Base-by-base conservation (phyloP, 2,329 filamentous ascomycete species). In the Hypoxylon sp. region DNA sequence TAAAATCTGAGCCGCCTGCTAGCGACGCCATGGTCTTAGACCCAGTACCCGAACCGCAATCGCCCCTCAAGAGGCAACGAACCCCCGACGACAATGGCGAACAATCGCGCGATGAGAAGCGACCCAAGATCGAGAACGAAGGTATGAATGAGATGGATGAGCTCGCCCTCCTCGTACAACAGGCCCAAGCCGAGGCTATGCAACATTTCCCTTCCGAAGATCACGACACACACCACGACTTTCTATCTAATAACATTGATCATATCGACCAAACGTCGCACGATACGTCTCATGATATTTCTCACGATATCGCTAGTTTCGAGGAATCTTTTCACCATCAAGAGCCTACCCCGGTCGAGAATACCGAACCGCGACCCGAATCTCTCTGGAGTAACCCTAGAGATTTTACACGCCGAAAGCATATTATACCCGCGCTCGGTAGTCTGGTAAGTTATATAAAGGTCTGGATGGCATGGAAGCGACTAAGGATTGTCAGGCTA, bases 371-470 rank as follows among this genome's bases (percentile, higher is more conserved):
- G 16, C 54, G 48, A 9, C 49, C 62, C 1, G 66, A 68, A 43
- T 63, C 64, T 5, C 44, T 70, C 21, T 70, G 67, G 67, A 68
- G 60, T 44, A 67, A 69, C n/a, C 65, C 65, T 6, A 49, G 57
- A 45, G 57, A 68, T 38, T 70, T 65, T 42, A 70, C 67, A 3
- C 64, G 67, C 6, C 63, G 66, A 45, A 69, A 67, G 41, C 63
- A 69, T 57, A 63, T 67, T 17, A 63, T 70, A 58, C 68, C 68
- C 13, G 61, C 61, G 12, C 58, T 70, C 26, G 66, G 66, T 44
- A 65, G 58, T 20, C 52, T 69, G 41, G 66, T 68, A 49, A 60
- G 66, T 16, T 23, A 19, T 20, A 19, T 13, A 19, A 16, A 5
- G 13, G 9, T 17, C 13, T 17, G 35, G 21, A 12, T 23, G 9